Evolutionary conservation across 345 rosid species (phyloP).

Genomic region (Pugionium dolabratum): DNA sequence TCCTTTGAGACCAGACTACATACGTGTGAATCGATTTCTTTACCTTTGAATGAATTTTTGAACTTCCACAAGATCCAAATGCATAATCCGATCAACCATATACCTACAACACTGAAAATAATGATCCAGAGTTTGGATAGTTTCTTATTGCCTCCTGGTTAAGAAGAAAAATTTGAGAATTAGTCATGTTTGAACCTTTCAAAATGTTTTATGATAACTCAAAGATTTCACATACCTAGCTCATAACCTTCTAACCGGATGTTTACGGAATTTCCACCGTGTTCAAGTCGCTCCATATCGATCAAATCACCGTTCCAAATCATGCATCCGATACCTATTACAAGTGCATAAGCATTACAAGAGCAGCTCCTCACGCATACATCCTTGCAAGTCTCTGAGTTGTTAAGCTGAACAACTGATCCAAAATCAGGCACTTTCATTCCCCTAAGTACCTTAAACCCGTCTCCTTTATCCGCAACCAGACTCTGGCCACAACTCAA

Average conservation of each 20-base stretch:
- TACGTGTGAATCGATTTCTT: background rate
- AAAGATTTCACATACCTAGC: constrained; percentile 41
- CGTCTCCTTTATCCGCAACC: constrained; percentile 22
- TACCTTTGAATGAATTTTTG: constrained; percentile 54
- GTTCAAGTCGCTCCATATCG: constrained; percentile 40
- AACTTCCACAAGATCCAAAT: constrained; percentile 51
- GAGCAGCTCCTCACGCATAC: constrained; percentile 51
- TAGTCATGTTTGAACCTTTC: constrained; percentile 1
- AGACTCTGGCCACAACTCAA: constrained; percentile 43
- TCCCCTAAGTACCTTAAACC: constrained; percentile 50
- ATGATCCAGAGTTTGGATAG: constrained; percentile 42
- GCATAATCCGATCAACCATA: constrained; percentile 37
- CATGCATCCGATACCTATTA: constrained; percentile 45
- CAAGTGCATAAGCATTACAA: constrained; percentile 56
- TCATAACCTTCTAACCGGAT: constrained; percentile 50
- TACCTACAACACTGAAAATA: constrained; percentile 16
- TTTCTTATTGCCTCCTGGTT: constrained; percentile 37
- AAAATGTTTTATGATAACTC: background rate
- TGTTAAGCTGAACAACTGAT: constrained; percentile 46
- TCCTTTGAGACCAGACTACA: background rate
- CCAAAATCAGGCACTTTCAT: constrained; percentile 56
- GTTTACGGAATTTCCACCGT: constrained; percentile 35
- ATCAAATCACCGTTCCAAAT: constrained; percentile 53
- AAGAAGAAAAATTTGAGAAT: background rate
- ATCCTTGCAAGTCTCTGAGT: constrained; percentile 47